These are phyloP conservation scores for Pseudodiploospora longispora DNA, from an alignment of 2,329 filamentous ascomycete genomes.

Conservation along the genomic window DNA sequence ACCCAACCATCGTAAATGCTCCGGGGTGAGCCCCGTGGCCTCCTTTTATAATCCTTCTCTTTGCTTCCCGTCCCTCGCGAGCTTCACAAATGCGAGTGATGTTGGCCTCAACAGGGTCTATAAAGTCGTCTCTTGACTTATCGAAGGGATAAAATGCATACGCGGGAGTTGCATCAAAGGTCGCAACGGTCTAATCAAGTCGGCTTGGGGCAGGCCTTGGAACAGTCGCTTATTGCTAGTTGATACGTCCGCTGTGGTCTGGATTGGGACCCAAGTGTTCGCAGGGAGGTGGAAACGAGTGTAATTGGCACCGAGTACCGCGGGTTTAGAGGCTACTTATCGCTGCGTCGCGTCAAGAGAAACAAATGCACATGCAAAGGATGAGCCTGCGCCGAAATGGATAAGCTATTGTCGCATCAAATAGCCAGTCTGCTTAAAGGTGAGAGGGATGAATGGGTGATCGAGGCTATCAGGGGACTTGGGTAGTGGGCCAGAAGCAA, in stretches of 20 bases:
- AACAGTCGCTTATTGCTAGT: not conserved
- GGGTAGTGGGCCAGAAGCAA: too few species aligned
- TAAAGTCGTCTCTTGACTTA: not conserved
- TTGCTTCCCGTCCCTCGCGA: not conserved
- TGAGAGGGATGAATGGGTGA: too few species aligned
- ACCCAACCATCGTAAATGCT: constrained; percentile 10
- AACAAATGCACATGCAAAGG: too few species aligned
- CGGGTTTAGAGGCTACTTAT: not conserved
- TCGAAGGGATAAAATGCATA: not conserved
- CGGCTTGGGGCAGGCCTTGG: not conserved
- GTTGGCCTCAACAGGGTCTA: not conserved
- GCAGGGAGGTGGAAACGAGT: constrained; percentile 32
- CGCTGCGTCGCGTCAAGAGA: too few species aligned
- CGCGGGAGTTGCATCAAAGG: not conserved
- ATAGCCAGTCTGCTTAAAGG: too few species aligned
- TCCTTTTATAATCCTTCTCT: not conserved
- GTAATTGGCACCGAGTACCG: constrained; percentile 48
- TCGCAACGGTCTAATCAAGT: too few species aligned
- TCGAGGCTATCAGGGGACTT: too few species aligned
- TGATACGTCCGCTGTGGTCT: not conserved
- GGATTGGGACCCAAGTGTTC: not conserved
- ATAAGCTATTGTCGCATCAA: too few species aligned
- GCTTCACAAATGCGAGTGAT: not conserved
- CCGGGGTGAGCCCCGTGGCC: not conserved
- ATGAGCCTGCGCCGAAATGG: too few species aligned